A percentile compares a stretch with the other conserved stretches of the same genome.
phyloP scores from a whole-genome alignment of 257 asterid species.

The Agastache rugosa region DNA sequence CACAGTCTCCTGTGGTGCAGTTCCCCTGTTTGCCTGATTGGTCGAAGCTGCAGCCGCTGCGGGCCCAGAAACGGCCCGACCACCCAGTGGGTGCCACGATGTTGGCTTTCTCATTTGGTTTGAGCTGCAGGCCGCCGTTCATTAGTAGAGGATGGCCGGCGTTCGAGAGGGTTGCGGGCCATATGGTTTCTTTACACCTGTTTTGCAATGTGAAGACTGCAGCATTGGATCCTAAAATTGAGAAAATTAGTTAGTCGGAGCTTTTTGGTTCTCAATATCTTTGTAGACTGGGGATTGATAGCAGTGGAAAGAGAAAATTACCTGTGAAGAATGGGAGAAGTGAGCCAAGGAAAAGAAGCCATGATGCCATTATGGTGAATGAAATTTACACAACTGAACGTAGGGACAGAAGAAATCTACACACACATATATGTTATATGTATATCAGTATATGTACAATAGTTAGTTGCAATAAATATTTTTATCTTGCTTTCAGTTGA shows the following conservation, averaged over 20 bases:
- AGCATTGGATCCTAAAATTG: slow-evolving; percentile 47
- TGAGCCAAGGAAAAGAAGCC: slow-evolving; percentile 37
- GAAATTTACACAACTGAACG: neutral
- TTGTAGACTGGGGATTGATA: neutral
- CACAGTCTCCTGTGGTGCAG: slow-evolving; percentile 73
- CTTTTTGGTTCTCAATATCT: no score
- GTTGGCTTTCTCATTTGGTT: slow-evolving; percentile 18
- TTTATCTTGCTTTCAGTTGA: slow-evolving; percentile 26
- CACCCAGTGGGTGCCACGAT: slow-evolving; percentile 60
- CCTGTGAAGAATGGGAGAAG: slow-evolving; percentile 45
- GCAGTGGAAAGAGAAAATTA: neutral
- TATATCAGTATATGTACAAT: slow-evolving; percentile 1
- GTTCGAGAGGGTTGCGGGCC: slow-evolving; percentile 68
- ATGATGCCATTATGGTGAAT: slow-evolving; percentile 39
- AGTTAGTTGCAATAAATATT: slow-evolving; percentile 29
- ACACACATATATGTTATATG: neutral
- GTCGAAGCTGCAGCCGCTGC: slow-evolving; percentile 68
- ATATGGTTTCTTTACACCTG: slow-evolving; percentile 49
- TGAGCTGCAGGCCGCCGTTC: slow-evolving; percentile 56
- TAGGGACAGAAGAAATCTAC: neutral
- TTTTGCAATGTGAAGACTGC: slow-evolving; percentile 56
- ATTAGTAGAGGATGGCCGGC: slow-evolving; percentile 53
- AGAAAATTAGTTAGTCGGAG: neutral
- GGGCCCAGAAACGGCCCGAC: slow-evolving; percentile 87
- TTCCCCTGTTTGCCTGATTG: slow-evolving; percentile 50